Evolutionary conservation across 2,329 filamentous ascomycete genomes (phyloP), one percentile per base, ranked within the genome.

Genomic region (Aspergillus ibericus): DNA sequence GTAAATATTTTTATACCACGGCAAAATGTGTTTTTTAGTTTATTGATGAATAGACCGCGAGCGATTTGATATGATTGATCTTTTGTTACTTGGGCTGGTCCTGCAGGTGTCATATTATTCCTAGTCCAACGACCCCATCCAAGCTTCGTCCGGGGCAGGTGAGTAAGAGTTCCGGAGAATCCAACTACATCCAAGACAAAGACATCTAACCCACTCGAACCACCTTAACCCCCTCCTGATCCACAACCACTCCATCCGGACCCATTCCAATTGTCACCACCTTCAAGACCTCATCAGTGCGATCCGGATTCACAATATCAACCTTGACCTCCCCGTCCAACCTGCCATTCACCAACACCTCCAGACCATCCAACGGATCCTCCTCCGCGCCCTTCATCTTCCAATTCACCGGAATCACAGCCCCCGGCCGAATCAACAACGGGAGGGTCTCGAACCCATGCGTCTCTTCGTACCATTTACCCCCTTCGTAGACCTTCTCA

Each of bases 371-470:
- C 38, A 72, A 40, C 12, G 70, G 62, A 62, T 72, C 68, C 47
- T 63, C 68, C 34, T 70, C 63, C 2, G 71, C 68, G 4, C 55
- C 63, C 53, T 65, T 68, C 47, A 73, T 40, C 38, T 58, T 63
- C 4, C 65, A 65, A 46, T 74, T 74, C 7, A 68, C 56, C 10
- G 66, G 55, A 3, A 69, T 74, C 16, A 70, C 69, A 1, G 69
- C 68, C 1, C 69, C 68, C 3, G 85, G 83, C 4, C 85, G 77
- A 27, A 88, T 79, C 38, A 87, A 82, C 2, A 88, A 71, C 3
- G 85, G 85, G 60, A 88, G 68, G 1, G 81, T 85, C 47, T 81
- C 81, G 63, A 87, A 87, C 2, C 74, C 78, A 63, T 87, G 85
- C 56, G 73, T 83, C 74, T 88, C 85, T 25, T 72, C 82, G 67